Evolutionary conservation across 1,284 basidiomycete species (phyloP).

Genomic region (Ceraceosorus bombacis): DNA sequence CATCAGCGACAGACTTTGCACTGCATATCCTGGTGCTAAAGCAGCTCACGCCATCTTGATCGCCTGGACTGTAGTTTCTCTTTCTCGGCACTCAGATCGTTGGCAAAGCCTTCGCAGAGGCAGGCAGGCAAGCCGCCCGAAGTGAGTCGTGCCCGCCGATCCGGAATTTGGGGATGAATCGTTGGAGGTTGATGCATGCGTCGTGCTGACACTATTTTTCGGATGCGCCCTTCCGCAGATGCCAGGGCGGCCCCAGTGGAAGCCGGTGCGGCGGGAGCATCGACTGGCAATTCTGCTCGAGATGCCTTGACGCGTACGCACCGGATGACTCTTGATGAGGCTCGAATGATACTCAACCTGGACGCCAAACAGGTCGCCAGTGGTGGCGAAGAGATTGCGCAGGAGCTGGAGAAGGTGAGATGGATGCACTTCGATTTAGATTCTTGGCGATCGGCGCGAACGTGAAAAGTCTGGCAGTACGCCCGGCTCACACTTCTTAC

Average conservation of each 20-base stretch:
- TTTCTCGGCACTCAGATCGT: slow-evolving; percentile 73
- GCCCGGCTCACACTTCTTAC: slow-evolving; percentile 3
- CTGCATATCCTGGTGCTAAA: too few species aligned
- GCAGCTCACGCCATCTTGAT: too few species aligned
- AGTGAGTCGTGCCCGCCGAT: slow-evolving; percentile 58
- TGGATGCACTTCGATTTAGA: too few species aligned
- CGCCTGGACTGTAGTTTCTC: slow-evolving; percentile 56
- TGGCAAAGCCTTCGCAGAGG: slow-evolving; percentile 83
- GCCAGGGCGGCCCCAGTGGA: slow-evolving; percentile 67
- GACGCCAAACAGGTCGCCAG: slow-evolving; percentile 51
- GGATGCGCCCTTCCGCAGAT: slow-evolving; percentile 54
- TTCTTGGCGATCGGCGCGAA: too few species aligned
- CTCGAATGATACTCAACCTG: slow-evolving; percentile 82
- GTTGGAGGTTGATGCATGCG: too few species aligned
- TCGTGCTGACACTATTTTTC: neutral
- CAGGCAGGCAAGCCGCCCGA: slow-evolving; percentile 81
- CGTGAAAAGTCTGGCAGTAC: too few species aligned
- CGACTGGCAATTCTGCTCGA: slow-evolving; percentile 37
- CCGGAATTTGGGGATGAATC: neutral
- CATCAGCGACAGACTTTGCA: too few species aligned
- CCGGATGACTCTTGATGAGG: slow-evolving; percentile 92
- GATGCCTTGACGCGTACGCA: slow-evolving; percentile 59
- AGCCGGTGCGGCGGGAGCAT: slow-evolving; percentile 54
- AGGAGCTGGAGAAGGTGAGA: slow-evolving; percentile 17
- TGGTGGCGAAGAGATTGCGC: neutral